A percentile compares a stretch with the other conserved stretches of the same genome.
Evolutionary conservation across 2,329 filamentous ascomycete genomes (phyloP).

Genomic region (Boeremia exigua): DNA sequence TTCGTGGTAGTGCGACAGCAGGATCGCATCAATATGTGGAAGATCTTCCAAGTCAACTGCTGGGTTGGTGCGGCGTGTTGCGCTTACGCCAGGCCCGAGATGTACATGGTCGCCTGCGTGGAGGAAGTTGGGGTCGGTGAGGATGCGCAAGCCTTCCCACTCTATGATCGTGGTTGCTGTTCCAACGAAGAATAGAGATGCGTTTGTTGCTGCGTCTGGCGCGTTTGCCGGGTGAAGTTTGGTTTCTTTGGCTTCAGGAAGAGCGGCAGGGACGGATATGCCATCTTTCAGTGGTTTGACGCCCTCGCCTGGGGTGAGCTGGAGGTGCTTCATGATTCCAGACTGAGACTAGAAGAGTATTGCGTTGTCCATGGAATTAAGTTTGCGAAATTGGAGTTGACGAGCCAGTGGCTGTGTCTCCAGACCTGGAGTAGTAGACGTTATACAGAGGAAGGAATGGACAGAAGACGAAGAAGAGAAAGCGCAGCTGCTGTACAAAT

Average conservation of each 20-base stretch:
- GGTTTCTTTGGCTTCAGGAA: constrained; percentile 54
- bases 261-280: constrained; percentile 36
- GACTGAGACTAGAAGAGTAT: not conserved
- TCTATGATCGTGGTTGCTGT: constrained; percentile 64
- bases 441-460: constrained; percentile 37
- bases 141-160: constrained; percentile 60
- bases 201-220: constrained; percentile 47
- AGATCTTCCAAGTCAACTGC: constrained; percentile 65
- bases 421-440: constrained; percentile 17
- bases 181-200: constrained; percentile 61
- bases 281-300: constrained; percentile 51
- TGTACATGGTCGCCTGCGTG: constrained; percentile 71
- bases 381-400: constrained; percentile 1
- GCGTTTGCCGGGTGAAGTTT: constrained; percentile 52
- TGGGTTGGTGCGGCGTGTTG: constrained; percentile 62
- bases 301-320: constrained; percentile 48
- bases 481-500: constrained; percentile 30
- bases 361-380: not conserved
- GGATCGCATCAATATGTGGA: constrained; percentile 64
- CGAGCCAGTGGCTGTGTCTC: constrained; percentile 1
- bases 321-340: constrained; percentile 48
- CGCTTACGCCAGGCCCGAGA: constrained; percentile 67
- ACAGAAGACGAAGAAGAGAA: constrained; percentile 36
- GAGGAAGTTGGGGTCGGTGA: constrained; percentile 64
- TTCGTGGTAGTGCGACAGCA: constrained; percentile 70